These are phyloP conservation scores for Cutaneotrichosporon spelunceum DNA, from an alignment of 1,284 basidiomycete species.

Conservation along the genomic window DNA sequence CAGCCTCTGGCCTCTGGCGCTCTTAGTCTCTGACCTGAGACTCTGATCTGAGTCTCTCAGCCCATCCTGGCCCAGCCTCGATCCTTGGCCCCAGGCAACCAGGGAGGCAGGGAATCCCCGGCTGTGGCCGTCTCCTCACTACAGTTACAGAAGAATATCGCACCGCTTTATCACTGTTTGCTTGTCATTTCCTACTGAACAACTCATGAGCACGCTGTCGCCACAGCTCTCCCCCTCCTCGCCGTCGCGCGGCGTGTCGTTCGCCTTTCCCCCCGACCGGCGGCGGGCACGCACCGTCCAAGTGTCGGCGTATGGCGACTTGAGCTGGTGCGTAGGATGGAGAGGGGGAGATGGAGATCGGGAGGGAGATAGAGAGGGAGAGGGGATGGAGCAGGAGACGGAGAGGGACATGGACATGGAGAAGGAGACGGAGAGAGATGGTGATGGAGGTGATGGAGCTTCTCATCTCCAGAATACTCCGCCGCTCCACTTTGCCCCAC, in stretches of 20 bases:
- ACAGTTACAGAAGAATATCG: too few relatives aligned
- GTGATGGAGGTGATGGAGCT: neutral
- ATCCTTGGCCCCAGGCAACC: too few relatives aligned
- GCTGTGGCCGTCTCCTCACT: too few relatives aligned
- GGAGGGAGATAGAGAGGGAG: neutral
- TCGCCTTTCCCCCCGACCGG: neutral
- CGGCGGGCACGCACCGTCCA: neutral
- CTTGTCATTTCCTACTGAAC: too few relatives aligned
- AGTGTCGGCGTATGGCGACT: conserved; percentile 3
- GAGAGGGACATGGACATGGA: neutral
- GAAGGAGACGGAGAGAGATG: neutral
- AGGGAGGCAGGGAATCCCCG: too few relatives aligned
- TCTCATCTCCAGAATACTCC: neutral
- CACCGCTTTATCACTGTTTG: too few relatives aligned
- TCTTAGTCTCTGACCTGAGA: too few relatives aligned
- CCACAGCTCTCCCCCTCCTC: neutral
- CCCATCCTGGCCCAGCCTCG: too few relatives aligned
- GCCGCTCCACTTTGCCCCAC: too few relatives aligned
- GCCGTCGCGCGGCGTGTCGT: neutral
- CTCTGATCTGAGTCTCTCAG: too few relatives aligned
- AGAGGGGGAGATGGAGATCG: neutral
- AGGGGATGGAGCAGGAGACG: neutral
- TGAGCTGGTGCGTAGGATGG: neutral
- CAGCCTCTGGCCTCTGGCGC: too few relatives aligned
- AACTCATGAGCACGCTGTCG: neutral